These are phyloP conservation scores for Darksidea phi DNA, from an alignment of 495 filamentous ascomycete species.

Conservation along the genomic window DNA sequence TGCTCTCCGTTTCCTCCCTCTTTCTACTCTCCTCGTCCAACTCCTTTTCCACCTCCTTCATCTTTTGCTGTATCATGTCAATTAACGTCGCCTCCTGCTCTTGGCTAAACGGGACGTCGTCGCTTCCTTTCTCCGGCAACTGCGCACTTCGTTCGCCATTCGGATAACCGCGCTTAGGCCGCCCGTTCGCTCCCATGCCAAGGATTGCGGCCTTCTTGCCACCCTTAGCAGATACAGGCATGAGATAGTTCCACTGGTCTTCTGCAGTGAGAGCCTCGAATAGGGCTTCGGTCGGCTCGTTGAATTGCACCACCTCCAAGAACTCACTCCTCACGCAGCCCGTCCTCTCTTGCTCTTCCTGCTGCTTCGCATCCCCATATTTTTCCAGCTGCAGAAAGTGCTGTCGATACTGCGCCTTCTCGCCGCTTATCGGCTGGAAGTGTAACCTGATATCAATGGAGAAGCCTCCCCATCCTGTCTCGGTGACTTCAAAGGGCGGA, in stretches of 20 bases:
- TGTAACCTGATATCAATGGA: constrained; percentile 90
- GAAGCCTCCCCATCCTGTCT: constrained; percentile 98
- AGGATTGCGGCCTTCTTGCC: constrained; percentile 30
- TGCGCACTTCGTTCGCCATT: constrained; percentile 29
- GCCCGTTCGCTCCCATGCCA: constrained; percentile 12
- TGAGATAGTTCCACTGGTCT: constrained; percentile 43
- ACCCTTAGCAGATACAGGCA: not conserved
- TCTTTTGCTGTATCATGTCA: constrained; percentile 18
- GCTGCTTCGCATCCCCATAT: constrained; percentile 78
- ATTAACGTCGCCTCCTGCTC: constrained; percentile 31
- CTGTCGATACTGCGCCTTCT: constrained; percentile 89
- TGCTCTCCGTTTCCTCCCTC: constrained; percentile 25
- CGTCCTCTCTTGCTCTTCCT: constrained; percentile 58
- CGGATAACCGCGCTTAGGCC: constrained; percentile 29
- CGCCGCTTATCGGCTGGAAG: constrained; percentile 77
- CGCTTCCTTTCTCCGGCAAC: constrained; percentile 26
- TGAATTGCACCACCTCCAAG: constrained; percentile 92
- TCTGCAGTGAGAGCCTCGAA: constrained; percentile 42
- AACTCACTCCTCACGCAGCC: constrained; percentile 70
- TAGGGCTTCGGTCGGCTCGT: constrained; percentile 72
- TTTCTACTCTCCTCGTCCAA: constrained; percentile 23
- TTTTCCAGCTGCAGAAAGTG: constrained; percentile 90
- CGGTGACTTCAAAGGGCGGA: constrained; percentile 78
- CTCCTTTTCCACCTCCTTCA: constrained; percentile 27
- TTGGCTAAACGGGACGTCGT: constrained; percentile 27